Conservation (phyloP, 2,329 filamentous ascomycete species). For the Ophiosphaerella narmari region DNA sequence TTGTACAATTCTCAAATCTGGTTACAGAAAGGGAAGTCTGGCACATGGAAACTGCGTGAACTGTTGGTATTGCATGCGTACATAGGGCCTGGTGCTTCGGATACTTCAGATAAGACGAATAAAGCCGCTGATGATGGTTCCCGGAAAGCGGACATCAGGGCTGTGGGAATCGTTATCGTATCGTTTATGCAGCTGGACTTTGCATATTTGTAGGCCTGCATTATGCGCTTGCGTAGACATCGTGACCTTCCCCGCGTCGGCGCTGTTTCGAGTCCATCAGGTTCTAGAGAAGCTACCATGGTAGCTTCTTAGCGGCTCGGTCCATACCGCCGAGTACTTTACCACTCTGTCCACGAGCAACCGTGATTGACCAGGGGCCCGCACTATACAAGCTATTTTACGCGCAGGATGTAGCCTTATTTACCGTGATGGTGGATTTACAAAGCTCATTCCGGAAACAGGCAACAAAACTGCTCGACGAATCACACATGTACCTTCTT, state of each 20-base stretch:
- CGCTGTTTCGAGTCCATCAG: not conserved
- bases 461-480: not conserved
- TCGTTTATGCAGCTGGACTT: not conserved
- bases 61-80: constrained; percentile 2
- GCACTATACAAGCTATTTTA: constrained; percentile 13
- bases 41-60: not conserved
- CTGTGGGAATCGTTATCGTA: not conserved
- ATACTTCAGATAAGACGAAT: not conserved
- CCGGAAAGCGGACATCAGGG: not conserved
- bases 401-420: constrained; percentile 13
- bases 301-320: constrained; percentile 10
- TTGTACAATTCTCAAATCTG: not conserved
- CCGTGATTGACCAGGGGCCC: not conserved
- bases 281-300: not conserved
- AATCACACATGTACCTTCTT: no score
- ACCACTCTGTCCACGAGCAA: not conserved
- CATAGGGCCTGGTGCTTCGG: not conserved
- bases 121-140: not conserved
- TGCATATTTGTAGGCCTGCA: not conserved
- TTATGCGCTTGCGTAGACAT: not conserved
- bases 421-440: constrained; percentile 3
- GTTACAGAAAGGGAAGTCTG: not conserved
- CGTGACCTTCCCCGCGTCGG: constrained; percentile 7
- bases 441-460: not conserved
- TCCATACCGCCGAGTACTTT: constrained; percentile 13